Percentiles rank a stretch among this genome's conserved stretches.
phyloP scores from a whole-genome alignment of 169 alveolate species.

The Cystoisospora suis region DNA sequence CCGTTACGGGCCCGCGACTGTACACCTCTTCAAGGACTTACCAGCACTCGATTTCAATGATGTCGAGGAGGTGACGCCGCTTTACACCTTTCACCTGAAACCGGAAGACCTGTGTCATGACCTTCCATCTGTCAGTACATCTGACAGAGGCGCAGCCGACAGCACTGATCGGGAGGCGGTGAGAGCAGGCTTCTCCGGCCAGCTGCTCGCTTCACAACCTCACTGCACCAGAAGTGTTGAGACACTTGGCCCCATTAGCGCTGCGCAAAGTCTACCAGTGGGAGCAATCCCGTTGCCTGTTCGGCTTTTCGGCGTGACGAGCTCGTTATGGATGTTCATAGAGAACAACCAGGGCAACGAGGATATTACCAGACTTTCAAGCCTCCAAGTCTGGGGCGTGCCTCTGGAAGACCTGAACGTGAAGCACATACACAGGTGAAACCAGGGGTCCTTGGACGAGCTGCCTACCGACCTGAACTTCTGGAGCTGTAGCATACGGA shows the following conservation, averaged over 20 bases:
- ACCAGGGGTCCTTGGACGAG: too few relatives aligned
- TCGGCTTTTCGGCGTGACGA: neutral
- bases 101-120: constrained; percentile 15
- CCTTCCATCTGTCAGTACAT: too few relatives aligned
- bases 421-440: neutral
- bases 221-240: too few relatives aligned
- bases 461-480: too few relatives aligned
- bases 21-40: neutral
- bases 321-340: neutral
- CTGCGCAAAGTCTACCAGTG: neutral
- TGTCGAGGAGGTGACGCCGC: neutral
- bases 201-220: neutral
- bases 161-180: too few relatives aligned
- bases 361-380: neutral
- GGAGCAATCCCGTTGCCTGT: neutral
- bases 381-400: neutral
- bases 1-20: neutral
- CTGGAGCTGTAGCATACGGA: too few relatives aligned
- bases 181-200: neutral
- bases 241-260: neutral
- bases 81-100: neutral
- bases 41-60: neutral
- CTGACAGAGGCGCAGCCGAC: too few relatives aligned
- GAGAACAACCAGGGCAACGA: constrained; percentile 11
- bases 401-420: neutral